Base-by-base conservation (phyloP, 192 early-diverging fungal genomes). In the Neocallimastix lanati region DNA sequence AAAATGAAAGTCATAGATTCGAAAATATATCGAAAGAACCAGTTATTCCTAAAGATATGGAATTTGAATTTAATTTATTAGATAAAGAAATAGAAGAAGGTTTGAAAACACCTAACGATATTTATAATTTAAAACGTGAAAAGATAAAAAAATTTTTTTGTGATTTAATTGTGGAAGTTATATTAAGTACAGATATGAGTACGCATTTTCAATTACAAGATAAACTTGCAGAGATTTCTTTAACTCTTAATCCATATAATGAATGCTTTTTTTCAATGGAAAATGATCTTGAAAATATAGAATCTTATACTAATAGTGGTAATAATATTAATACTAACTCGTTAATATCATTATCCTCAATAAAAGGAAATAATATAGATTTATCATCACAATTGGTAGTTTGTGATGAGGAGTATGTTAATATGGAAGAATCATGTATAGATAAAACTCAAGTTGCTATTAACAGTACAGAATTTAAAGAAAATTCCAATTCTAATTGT, bases 121-220 rank as follows among this genome's bases (percentile, higher is more conserved):
- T 92, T 35, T 81, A 84, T 27, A 77, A 78, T 6, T 80, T 86
- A 16, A 90, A 50, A 50, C 18, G 7, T 21, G 40, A 50, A 50
- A 50, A 50, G 21, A 50, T 50, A 50, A 50, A 50, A 50, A 16
- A 50, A 21, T 21, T 21, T 50, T 50, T 50, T 21, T 50, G 40
- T 50, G 40, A 50, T 50, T 18, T 50, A 14, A 21, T 93, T 79
- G 82, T 86, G 21, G 92, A 93, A 80, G 92, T 90, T 50, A 95
- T 98, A 79, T 86, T 98, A 40, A 89, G 91, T 27, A 98, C 96
- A 1, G 96, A 98, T 82, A 98, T 98, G 96, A 85, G 88, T 4
- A 90, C 92, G 14, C 96, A 98, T 82, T 98, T 94, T 86, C 87
- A 80, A 9, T 81, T 91, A 25, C 85, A 90, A 16, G 89, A 90